Evolutionary conservation across 2,329 filamentous ascomycete species (phyloP).

Genomic region (Fusarium udum): DNA sequence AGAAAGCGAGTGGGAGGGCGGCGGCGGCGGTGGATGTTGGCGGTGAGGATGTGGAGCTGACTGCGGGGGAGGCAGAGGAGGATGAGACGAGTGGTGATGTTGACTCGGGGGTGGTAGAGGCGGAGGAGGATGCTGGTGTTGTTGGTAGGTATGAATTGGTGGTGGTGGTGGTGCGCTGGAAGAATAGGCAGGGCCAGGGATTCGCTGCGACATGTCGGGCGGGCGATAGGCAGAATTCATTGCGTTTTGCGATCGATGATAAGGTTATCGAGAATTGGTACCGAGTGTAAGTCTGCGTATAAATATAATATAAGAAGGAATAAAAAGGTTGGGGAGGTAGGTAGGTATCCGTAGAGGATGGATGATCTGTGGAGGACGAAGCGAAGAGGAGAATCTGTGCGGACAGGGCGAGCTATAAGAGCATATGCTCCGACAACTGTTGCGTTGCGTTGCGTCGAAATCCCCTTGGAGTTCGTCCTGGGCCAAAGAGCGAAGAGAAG

Average conservation of each 20-base stretch:
- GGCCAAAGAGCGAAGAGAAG: slow-evolving; percentile 16
- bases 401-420: slow-evolving; percentile 31
- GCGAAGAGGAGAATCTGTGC: slow-evolving; percentile 4
- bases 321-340: not conserved
- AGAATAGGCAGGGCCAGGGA: slow-evolving; percentile 42
- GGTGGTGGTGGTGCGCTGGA: slow-evolving; percentile 26
- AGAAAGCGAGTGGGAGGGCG: slow-evolving; percentile 35
- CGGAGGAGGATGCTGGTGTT: slow-evolving; percentile 38
- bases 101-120: slow-evolving; percentile 33
- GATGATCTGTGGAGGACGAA: slow-evolving; percentile 10
- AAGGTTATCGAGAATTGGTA: not conserved
- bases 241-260: slow-evolving; percentile 4
- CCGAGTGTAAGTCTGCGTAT: not conserved
- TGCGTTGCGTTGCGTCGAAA: not conserved
- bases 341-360: not conserved
- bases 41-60: slow-evolving; percentile 24
- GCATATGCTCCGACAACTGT: slow-evolving; percentile 17
- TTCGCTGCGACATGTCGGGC: slow-evolving; percentile 47
- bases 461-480: not conserved
- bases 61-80: slow-evolving; percentile 21
- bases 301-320: not conserved
- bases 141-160: slow-evolving; percentile 39
- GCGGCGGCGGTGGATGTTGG: slow-evolving; percentile 20
- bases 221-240: slow-evolving; percentile 48
- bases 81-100: slow-evolving; percentile 36